Percentiles rank a stretch among this genome's conserved stretches.
Conservation (phyloP, 2,329 filamentous ascomycete genomes). For the Hypoxylon sp. region DNA sequence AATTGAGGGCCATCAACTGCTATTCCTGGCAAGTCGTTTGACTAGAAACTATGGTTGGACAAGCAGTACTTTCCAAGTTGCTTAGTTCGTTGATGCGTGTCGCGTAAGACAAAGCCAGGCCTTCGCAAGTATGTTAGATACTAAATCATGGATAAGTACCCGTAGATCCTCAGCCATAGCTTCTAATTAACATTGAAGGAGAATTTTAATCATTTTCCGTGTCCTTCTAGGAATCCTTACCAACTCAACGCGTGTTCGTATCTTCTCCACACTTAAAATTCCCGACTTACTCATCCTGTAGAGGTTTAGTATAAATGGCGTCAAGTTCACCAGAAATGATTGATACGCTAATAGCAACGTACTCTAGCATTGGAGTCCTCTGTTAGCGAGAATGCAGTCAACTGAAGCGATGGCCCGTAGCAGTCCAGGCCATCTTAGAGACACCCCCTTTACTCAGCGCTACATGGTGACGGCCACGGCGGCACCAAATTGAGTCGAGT, state of each 20-base stretch:
- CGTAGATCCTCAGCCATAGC: background rate
- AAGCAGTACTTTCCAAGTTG: background rate
- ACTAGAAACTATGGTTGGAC: constrained; percentile 10
- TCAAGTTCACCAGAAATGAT: background rate
- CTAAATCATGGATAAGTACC: background rate
- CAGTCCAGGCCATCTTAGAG: too few relatives aligned
- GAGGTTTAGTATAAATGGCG: background rate
- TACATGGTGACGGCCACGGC: background rate
- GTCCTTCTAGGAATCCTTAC: background rate
- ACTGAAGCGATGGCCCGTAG: too few relatives aligned
- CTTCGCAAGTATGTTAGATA: background rate
- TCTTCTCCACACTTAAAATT: background rate
- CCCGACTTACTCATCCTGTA: background rate
- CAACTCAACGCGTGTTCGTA: background rate
- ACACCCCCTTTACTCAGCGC: too few relatives aligned
- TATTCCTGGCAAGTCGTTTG: background rate
- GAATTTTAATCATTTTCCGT: background rate
- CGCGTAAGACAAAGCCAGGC: background rate
- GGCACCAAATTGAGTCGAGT: constrained; percentile 43
- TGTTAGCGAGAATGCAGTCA: too few relatives aligned
- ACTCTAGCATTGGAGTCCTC: background rate
- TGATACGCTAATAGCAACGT: background rate
- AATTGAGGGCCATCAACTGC: constrained; percentile 1
- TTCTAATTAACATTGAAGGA: background rate
- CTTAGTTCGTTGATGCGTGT: background rate